Conservation (phyloP, 495 filamentous ascomycete genomes). For the Lophium mytilinum region DNA sequence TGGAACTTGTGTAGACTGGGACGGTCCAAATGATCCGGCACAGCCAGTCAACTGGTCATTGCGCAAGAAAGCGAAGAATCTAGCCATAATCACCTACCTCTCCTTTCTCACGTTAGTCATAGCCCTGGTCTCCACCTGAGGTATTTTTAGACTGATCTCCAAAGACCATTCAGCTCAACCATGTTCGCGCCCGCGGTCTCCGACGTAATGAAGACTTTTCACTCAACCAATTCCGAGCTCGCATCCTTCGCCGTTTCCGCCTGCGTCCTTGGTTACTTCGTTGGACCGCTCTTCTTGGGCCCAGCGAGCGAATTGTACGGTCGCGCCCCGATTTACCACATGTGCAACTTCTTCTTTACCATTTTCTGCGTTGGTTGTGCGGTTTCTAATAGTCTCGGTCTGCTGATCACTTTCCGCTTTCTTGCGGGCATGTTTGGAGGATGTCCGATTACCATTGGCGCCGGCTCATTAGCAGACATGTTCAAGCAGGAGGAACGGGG, state of each 20-base stretch:
- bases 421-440: conserved; percentile 37
- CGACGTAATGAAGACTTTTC: conserved; percentile 10
- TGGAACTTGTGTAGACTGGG: conserved; percentile 22
- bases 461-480: conserved; percentile 41
- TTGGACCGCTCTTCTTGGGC: conserved; percentile 29
- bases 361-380: conserved; percentile 41
- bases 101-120: conserved; percentile 28
- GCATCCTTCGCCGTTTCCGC: conserved; percentile 34
- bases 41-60: conserved; percentile 16
- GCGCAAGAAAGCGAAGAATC: conserved; percentile 6
- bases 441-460: conserved; percentile 39
- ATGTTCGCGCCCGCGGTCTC: conserved; percentile 23
- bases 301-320: conserved; percentile 41
- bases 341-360: conserved; percentile 38
- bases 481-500: conserved; percentile 35
- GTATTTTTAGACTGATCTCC: background rate
- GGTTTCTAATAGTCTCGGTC: conserved; percentile 31
- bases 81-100: conserved; percentile 13
- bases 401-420: conserved; percentile 43
- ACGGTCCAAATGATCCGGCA: conserved; percentile 4
- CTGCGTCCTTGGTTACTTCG: conserved; percentile 33
- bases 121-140: background rate
- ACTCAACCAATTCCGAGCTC: conserved; percentile 7
- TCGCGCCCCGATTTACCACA: conserved; percentile 34
- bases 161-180: conserved; percentile 27